Conservation (phyloP, 805 yeast genomes). For the Saccharomyces kudriavzevii region DNA sequence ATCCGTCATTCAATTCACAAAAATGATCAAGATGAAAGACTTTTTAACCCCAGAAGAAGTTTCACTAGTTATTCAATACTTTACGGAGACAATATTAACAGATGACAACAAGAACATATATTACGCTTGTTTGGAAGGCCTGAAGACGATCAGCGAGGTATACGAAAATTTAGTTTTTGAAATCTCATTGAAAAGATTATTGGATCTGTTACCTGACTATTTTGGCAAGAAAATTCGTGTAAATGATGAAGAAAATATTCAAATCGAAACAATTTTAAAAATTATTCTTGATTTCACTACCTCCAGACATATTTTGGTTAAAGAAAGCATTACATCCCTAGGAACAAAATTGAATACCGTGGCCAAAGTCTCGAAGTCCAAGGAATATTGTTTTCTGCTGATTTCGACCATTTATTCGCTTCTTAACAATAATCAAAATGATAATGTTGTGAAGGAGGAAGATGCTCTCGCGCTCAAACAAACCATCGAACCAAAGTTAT, state of each 20-base stretch:
- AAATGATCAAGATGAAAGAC: slow-evolving; percentile 41
- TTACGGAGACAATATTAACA: slow-evolving; percentile 53
- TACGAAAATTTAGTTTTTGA: slow-evolving; percentile 38
- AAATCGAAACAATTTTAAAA: slow-evolving; percentile 31
- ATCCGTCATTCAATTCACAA: slow-evolving; percentile 56
- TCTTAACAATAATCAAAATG: slow-evolving; percentile 16
- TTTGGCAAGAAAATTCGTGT: slow-evolving; percentile 24
- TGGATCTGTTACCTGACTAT: slow-evolving; percentile 44
- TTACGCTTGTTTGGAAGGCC: slow-evolving; percentile 45
- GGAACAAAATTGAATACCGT: slow-evolving; percentile 11
- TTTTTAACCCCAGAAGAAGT: slow-evolving; percentile 50
- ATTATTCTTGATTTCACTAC: slow-evolving; percentile 30
- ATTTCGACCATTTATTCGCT: slow-evolving; percentile 23
- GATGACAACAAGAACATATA: slow-evolving; percentile 46
- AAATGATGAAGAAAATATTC: slow-evolving; percentile 19
- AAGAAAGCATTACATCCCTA: slow-evolving; percentile 23
- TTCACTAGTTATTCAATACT: slow-evolving; percentile 53
- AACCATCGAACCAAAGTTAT: slow-evolving; percentile 14
- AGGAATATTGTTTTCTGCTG: slow-evolving; percentile 23
- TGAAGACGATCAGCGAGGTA: slow-evolving; percentile 35
- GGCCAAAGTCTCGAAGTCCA: slow-evolving; percentile 7
- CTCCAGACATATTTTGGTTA: slow-evolving; percentile 24
- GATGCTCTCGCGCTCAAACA: slow-evolving; percentile 14
- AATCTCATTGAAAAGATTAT: slow-evolving; percentile 43
- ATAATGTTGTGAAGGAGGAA: slow-evolving; percentile 9